Evolutionary conservation across 1,139 yeast genomes (phyloP).

Genomic region (Insectozyma bohioensis): DNA sequence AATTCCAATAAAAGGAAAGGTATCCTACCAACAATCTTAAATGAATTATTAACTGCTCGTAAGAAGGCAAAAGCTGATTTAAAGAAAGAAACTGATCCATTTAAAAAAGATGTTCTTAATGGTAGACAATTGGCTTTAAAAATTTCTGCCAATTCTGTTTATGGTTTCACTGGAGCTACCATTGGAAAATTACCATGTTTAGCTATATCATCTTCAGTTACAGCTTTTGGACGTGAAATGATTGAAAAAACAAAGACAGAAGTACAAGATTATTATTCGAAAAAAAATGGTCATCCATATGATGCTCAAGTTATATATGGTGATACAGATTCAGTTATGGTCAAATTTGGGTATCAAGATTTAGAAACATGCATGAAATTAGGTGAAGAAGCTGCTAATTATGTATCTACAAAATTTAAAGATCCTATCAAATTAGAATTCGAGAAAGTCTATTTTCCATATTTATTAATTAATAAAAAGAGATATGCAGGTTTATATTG

Average conservation of each 20-base stretch:
- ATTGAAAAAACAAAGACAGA: conserved; percentile 87
- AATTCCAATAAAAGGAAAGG: conserved; percentile 73
- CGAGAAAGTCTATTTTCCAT: conserved; percentile 96
- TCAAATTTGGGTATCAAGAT: conserved; percentile 88
- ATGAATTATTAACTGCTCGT: conserved; percentile 87
- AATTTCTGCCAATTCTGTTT: conserved; percentile 96
- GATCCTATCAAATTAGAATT: conserved; percentile 93
- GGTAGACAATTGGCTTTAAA: conserved; percentile 97
- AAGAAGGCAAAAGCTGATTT: conserved; percentile 88
- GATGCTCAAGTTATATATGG: conserved; percentile 95
- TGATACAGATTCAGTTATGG: conserved; percentile 99
- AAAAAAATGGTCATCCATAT: conserved; percentile 74
- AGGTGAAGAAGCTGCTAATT: conserved; percentile 93
- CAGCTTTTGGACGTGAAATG: conserved; percentile 97
- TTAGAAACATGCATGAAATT: conserved; percentile 81
- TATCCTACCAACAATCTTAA: conserved; percentile 84
- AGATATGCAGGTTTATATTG: conserved; percentile 97
- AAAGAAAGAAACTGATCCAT: conserved; percentile 92
- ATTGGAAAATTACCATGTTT: conserved; percentile 95
- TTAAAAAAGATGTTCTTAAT: conserved; percentile 86
- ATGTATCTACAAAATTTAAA: conserved; percentile 74
- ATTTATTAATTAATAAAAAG: conserved; percentile 88
- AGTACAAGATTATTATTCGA: conserved; percentile 77
- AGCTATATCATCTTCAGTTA: conserved; percentile 92
- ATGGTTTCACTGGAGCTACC: conserved; percentile 99